Evolutionary conservation across 768 basidiomycete species (phyloP).

Genomic region (Collybia mongolica): DNA sequence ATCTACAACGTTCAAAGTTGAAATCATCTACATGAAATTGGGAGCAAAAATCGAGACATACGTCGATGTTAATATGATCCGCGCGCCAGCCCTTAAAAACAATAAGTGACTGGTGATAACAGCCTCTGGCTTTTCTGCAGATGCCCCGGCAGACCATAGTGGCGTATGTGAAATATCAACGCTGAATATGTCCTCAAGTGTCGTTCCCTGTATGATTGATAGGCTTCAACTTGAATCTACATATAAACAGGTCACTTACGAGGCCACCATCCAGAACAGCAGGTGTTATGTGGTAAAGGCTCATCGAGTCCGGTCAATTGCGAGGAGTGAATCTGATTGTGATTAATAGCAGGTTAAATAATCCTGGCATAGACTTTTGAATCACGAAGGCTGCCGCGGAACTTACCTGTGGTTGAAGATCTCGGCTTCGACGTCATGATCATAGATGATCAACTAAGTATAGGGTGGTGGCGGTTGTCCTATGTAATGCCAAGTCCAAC

Average conservation of each 20-base stretch:
- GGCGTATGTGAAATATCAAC: slow-evolving; percentile 49
- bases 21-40: no score
- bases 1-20: slow-evolving; percentile 36
- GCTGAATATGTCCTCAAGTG: slow-evolving; percentile 50
- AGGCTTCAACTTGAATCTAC: background rate
- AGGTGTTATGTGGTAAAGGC: slow-evolving; percentile 9
- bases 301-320: slow-evolving; percentile 2
- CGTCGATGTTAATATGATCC: slow-evolving; percentile 71
- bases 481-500: no score
- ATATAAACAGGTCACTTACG: slow-evolving; percentile 25
- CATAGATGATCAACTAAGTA: no score
- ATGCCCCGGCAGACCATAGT: slow-evolving; percentile 71
- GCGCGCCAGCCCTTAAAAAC: slow-evolving; percentile 66
- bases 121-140: slow-evolving; percentile 48
- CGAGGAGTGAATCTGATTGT: background rate
- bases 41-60: slow-evolving; percentile 23
- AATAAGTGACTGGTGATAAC: slow-evolving; percentile 59
- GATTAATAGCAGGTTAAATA: no score
- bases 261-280: slow-evolving; percentile 46
- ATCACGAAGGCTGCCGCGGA: no score
- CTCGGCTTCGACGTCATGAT: no score
- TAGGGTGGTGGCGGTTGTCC: no score
- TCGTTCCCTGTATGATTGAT: slow-evolving; percentile 49
- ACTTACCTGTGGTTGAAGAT: no score
- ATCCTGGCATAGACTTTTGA: no score